Evolutionary conservation across 306 rosid genomes (phyloP), one percentile per base, ranked within the genome.

Genomic region (Hippophae gyantsensis): DNA sequence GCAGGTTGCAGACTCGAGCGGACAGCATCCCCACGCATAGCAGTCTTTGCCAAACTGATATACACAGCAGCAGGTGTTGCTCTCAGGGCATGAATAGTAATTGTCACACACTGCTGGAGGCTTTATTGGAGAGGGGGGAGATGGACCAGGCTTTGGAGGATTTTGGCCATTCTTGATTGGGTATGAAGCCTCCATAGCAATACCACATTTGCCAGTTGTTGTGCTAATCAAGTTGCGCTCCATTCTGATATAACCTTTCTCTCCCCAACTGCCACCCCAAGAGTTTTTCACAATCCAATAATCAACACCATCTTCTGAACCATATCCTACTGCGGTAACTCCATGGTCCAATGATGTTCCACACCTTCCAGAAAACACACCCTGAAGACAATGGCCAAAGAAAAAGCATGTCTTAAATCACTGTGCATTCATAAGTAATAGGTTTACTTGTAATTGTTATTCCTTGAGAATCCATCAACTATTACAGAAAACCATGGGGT

Each of bases 1-100:
- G 85, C 99, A 93, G 56, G 95, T 84, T 70, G 99, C 99, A 23
- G 52, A 68, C 66, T 88, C 97, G 1, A 93, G 95, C 12, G 99
- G 95, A 66, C 99, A 93, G 68, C 99, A 93, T 56, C 97, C 97
- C 97, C 97, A 93, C 25, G 72, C 65, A 49, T 75, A 74, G 82
- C 99, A 93, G 13, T 57, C 46, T 1, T 40, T 76, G 58, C 75
- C 80, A 54, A 13, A 78, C 61, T 76, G 62, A 2, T 42, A 93
- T 12, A 82, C 9, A 32, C 99, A 93, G 86, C 99, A 93, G 69
- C 99, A 88, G n/a, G 99, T 93, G 27, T 70, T 58, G 50, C 75
- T 54, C 42, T 57, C 63, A 0, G 85, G 63, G 54, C 99, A 93
- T 61, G 70, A 73, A 60, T 65, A 85, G 79, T 80, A 84, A n/a